These are phyloP conservation scores for Agaricales sp. DNA, from an alignment of 1,284 basidiomycete genomes.

Conservation along the genomic window DNA sequence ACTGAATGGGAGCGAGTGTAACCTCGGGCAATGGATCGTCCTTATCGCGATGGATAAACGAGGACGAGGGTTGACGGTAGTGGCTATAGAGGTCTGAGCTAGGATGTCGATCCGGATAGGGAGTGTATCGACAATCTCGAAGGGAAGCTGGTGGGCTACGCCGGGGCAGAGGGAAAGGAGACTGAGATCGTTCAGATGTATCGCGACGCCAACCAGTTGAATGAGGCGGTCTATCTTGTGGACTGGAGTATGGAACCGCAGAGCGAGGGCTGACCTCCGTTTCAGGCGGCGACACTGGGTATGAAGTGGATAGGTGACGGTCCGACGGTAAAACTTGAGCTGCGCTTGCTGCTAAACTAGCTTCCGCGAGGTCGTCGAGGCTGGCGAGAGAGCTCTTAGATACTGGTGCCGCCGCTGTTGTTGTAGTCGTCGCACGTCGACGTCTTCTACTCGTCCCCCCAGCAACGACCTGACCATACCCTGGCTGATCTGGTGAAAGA, in stretches of 20 bases:
- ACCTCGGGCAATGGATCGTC: neutral
- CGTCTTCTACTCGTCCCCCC: slow-evolving; percentile 52
- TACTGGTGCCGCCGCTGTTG: slow-evolving; percentile 6
- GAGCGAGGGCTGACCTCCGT: neutral
- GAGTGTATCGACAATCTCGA: neutral
- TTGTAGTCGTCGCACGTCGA: slow-evolving; percentile 35
- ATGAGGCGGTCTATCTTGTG: neutral
- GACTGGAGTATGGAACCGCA: neutral
- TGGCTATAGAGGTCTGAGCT: neutral
- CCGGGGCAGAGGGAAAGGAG: neutral
- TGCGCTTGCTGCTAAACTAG: slow-evolving; percentile 14
- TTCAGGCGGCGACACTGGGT: neutral
- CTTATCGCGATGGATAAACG: neutral
- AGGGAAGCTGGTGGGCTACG: neutral
- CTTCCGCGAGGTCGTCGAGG: slow-evolving; percentile 6
- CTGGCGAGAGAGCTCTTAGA: slow-evolving; percentile 9
- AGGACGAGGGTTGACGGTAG: slow-evolving; percentile 12
- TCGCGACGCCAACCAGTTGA: neutral
- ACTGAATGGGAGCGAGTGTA: neutral
- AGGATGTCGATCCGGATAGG: neutral
- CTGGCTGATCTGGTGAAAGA: slow-evolving; percentile 71
- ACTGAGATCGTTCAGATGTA: neutral
- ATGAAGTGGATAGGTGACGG: neutral
- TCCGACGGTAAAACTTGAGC: neutral
- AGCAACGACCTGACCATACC: slow-evolving; percentile 70